Evolutionary conservation across 164 flowering plant genomes (phyloP), one percentile per base, ranked within the genome.

Genomic region (Buxus sempervirens): DNA sequence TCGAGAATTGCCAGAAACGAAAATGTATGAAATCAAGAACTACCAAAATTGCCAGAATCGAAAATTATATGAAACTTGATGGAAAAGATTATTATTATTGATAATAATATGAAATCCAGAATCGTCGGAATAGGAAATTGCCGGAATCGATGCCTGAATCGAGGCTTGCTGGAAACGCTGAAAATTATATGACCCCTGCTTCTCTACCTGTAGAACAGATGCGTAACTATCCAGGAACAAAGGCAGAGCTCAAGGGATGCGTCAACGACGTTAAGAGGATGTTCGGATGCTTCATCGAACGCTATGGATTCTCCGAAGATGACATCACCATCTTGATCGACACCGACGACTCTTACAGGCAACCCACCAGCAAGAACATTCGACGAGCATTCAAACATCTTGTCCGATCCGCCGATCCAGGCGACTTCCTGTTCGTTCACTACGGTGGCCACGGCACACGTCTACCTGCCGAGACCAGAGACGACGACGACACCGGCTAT

Each of bases 361-460:
- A 88, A 72, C 98, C 98, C n/a, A 94, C 98, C 10, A 95, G 98
- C 25, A 86, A 79, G 72, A 94, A 94, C 84, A 81, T 94, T 71
- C 84, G 95, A 38, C 65, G 63, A 22, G 88, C 92, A 0, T 68
- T 91, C 27, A 9, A 70, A 24, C 41, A 79, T 58, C 89, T 94
- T 49, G 56, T 86, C 42, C 58, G 80, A 58, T 81, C 85, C 0
- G 91, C 91, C 0, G 67, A 75, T 25, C 79, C 86, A 15, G 98
- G 95, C 0, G 97, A 94, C 55, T 38, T 78, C 60, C 84, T 94
- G 51, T 91, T 91, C 71, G 85, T 94, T 51, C 98, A 94, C 73
- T 94, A 90, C 79, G 91, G 97, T 66, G 97, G 98, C 20, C 98
- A 94, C 60, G 98, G 98, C 23, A 94, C 98, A 6, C 85, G 98